A percentile compares a stretch with the other conserved stretches of the same genome.
These are phyloP conservation scores for Nemania bipapillata DNA, from an alignment of 2,329 filamentous ascomycete species.

Conservation along the genomic window DNA sequence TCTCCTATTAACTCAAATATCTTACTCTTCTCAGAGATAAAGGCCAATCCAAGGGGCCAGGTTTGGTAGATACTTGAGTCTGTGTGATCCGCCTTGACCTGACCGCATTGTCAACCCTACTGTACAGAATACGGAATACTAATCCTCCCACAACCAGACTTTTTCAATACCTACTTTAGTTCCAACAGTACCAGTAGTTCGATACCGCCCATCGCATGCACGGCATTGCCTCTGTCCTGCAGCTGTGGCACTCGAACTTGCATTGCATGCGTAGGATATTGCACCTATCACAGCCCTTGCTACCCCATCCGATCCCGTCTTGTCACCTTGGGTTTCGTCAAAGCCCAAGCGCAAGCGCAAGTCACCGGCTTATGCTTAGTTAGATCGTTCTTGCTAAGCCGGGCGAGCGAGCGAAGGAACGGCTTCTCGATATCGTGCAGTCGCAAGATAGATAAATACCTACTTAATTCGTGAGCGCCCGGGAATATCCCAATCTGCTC, in stretches of 20 bases:
- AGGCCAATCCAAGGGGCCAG: not conserved
- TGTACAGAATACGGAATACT: too few relatives aligned
- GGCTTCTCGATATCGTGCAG: not conserved
- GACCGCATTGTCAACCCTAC: not conserved
- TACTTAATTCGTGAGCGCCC: not conserved
- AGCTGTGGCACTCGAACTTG: slow-evolving; percentile 14
- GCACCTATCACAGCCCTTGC: slow-evolving; percentile 24
- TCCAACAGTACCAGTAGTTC: not conserved
- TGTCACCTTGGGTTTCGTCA: slow-evolving; percentile 14
- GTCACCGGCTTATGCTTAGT: not conserved
- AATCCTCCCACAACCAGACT: not conserved
- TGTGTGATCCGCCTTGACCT: not conserved
- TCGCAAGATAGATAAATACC: slow-evolving; percentile 28
- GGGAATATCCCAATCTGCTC: not conserved
- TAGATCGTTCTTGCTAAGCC: not conserved
- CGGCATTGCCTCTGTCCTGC: slow-evolving; percentile 13
- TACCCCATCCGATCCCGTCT: slow-evolving; percentile 26
- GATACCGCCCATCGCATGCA: slow-evolving; percentile 11
- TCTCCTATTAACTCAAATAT: slow-evolving; percentile 14
- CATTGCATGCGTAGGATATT: slow-evolving; percentile 17
- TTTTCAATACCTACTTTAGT: slow-evolving; percentile 1
- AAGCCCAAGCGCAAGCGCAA: slow-evolving; percentile 13
- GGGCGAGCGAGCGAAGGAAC: not conserved
- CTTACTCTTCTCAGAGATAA: not conserved
- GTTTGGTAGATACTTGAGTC: slow-evolving; percentile 11